phyloP scores from a whole-genome alignment of 306 rosid genomes.

The Hippophae rhamnoides region DNA sequence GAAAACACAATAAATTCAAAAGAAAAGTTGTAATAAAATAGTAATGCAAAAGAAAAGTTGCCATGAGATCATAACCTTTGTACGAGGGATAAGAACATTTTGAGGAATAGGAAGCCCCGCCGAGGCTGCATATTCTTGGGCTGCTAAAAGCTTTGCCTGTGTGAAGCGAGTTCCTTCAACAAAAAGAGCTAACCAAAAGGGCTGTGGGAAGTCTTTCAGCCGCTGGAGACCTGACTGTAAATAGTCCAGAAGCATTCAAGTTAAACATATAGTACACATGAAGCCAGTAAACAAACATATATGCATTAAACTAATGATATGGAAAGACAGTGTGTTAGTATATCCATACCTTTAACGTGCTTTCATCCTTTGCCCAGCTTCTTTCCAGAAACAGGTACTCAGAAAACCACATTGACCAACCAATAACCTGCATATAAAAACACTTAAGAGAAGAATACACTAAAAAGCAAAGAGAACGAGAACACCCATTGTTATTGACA shows the following conservation, averaged over 20 bases:
- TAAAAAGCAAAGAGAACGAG: neutral
- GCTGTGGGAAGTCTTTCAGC: slow-evolving; percentile 68
- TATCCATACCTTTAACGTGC: slow-evolving; percentile 59
- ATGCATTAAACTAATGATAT: slow-evolving; percentile 1
- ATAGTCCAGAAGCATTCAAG: slow-evolving; percentile 23
- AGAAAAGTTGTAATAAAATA: neutral
- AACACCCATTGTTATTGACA: slow-evolving; percentile 1
- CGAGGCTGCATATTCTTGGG: slow-evolving; percentile 78
- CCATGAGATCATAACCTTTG: slow-evolving; percentile 47
- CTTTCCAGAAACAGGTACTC: slow-evolving; percentile 91
- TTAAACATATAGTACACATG: slow-evolving; percentile 15
- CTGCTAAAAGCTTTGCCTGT: slow-evolving; percentile 72
- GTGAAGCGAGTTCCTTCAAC: slow-evolving; percentile 98
- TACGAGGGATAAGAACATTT: slow-evolving; percentile 92
- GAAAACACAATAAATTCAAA: neutral
- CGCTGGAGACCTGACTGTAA: slow-evolving; percentile 70
- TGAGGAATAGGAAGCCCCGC: slow-evolving; percentile 64
- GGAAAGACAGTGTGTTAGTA: neutral
- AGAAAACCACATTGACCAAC: slow-evolving; percentile 99
- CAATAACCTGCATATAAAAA: slow-evolving; percentile 58
- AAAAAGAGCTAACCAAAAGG: slow-evolving; percentile 95
- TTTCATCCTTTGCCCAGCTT: slow-evolving; percentile 95
- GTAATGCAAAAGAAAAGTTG: neutral
- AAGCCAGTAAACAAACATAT: neutral
- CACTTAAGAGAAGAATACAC: slow-evolving; percentile 6